A percentile compares a stretch with the other conserved stretches of the same genome.
Conservation (phyloP, 1,284 basidiomycete species). For the Sparassis latifolia region DNA sequence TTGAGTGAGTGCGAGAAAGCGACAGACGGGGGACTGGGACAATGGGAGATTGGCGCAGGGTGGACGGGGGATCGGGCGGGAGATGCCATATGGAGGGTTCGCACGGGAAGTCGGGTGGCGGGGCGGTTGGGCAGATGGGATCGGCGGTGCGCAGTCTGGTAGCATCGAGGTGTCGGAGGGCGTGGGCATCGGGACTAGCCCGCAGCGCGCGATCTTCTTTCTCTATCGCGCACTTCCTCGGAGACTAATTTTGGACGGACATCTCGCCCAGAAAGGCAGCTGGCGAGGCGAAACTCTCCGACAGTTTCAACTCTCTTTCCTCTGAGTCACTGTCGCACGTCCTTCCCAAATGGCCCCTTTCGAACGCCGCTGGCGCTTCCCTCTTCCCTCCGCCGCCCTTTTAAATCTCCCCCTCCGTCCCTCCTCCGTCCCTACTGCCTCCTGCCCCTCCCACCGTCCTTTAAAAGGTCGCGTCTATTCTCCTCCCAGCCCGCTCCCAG, state of each 20-base stretch:
- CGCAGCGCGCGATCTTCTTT: too few species aligned
- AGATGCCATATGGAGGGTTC: too few species aligned
- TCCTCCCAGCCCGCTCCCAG: constrained; percentile 12
- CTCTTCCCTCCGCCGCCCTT: constrained; percentile 11
- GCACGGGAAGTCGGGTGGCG: too few species aligned
- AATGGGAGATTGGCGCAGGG: too few species aligned
- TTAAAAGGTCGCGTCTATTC: constrained; percentile 19
- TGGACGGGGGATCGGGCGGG: too few species aligned
- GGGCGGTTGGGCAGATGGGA: too few species aligned
- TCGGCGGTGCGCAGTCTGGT: too few species aligned
- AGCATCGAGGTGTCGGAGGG: too few species aligned
- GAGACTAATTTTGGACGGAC: constrained; percentile 1
- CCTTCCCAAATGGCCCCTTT: constrained; percentile 14
- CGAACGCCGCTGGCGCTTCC: constrained; percentile 10
- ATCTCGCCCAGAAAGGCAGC: constrained; percentile 1
- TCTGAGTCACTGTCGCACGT: constrained; percentile 11
- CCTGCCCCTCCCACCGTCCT: constrained; percentile 13
- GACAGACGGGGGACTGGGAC: too few species aligned
- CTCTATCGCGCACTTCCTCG: background rate
- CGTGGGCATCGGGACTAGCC: too few species aligned
- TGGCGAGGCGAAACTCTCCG: constrained; percentile 5
- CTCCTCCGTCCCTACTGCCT: constrained; percentile 9
- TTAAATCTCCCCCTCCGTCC: constrained; percentile 6
- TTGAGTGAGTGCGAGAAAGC: too few species aligned
- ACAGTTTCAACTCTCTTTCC: constrained; percentile 1